Evolutionary conservation across 106 monocot species (phyloP).

Genomic region (Platanthera guangdongensis): DNA sequence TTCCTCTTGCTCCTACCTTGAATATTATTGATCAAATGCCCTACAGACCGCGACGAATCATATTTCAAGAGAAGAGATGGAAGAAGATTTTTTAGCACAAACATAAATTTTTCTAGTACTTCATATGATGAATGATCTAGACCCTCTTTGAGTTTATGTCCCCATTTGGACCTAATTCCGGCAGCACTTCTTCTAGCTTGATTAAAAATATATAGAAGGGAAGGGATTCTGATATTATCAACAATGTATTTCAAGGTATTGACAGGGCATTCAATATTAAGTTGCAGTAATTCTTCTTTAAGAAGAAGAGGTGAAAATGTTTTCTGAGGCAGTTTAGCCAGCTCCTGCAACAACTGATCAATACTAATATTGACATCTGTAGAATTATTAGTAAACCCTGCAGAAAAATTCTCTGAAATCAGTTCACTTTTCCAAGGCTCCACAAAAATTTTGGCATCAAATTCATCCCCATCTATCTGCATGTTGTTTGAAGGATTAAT

Average conservation of each 20-base stretch:
- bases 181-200: constrained; percentile 3
- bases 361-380: background rate
- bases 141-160: constrained; percentile 7
- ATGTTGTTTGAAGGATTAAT: background rate
- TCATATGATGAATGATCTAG: constrained; percentile 15
- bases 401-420: background rate
- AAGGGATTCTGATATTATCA: constrained; percentile 1
- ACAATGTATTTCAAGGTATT: background rate
- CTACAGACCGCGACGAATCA: background rate
- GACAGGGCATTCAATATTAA: constrained; percentile 1
- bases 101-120: constrained; percentile 19
- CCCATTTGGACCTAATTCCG: constrained; percentile 8
- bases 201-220: background rate
- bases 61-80: constrained; percentile 3
- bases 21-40: background rate
- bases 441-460: background rate
- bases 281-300: constrained; percentile 3
- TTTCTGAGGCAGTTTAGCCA: constrained; percentile 1
- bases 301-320: background rate
- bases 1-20: constrained; percentile 13
- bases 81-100: constrained; percentile 8
- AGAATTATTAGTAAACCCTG: background rate
- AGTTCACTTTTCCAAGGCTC: background rate
- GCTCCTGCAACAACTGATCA: background rate
- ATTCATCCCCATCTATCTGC: background rate